Percentiles rank a stretch among this genome's conserved stretches.
These are phyloP conservation scores for Silene noctiflora DNA, from an alignment of 179 eudicot species.

Conservation along the genomic window DNA sequence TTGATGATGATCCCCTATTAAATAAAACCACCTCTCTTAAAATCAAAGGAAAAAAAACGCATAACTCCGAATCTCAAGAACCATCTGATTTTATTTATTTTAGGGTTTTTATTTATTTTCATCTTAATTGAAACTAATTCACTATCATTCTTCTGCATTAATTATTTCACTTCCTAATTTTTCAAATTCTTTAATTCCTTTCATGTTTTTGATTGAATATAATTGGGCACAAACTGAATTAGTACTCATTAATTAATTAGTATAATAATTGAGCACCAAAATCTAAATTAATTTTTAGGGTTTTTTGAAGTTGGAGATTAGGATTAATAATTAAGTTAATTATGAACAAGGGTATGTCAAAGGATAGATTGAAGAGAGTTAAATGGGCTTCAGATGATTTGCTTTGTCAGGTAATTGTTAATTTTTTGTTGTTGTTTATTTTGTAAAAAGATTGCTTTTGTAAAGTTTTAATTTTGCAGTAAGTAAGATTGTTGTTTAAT, in stretches of 20 bases:
- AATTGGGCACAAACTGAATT: neutral
- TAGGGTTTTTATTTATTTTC: conserved; percentile 9
- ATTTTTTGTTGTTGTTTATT: neutral
- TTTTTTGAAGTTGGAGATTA: conserved; percentile 3
- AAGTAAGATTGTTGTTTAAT: neutral
- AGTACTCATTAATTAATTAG: neutral
- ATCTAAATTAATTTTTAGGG: neutral
- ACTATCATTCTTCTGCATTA: conserved; percentile 1
- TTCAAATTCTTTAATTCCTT: conserved; percentile 4
- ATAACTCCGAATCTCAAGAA: conserved; percentile 14
- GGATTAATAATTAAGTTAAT: neutral
- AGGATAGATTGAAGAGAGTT: conserved; percentile 27
- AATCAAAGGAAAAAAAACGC: conserved; percentile 3
- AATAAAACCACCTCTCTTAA: neutral
- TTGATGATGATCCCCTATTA: neutral
- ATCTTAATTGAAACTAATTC: conserved; percentile 7
- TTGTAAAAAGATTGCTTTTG: neutral
- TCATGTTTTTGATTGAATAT: neutral
- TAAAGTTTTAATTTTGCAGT: neutral
- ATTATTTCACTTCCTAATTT: neutral
- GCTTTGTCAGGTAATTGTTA: conserved; percentile 38
- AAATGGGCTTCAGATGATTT: conserved; percentile 36
- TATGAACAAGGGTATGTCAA: conserved; percentile 26
- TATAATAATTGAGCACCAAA: neutral
- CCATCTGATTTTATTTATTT: neutral